phyloP scores from a whole-genome alignment of 192 early-diverging fungal genomes.

The Umbelopsis isabellina region DNA sequence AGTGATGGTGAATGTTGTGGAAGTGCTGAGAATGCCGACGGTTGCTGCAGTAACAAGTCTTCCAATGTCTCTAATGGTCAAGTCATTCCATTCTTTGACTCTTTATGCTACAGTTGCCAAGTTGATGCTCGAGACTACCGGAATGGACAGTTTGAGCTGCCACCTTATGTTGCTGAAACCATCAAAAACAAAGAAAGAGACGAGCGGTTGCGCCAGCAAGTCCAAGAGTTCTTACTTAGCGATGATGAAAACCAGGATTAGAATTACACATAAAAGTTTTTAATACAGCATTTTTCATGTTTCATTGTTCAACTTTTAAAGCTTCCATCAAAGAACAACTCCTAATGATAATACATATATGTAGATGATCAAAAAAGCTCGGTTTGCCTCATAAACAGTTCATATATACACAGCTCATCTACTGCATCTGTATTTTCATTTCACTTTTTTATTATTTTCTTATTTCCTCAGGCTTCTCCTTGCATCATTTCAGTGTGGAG shows the following conservation, averaged over 20 bases:
- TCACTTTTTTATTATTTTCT: not conserved
- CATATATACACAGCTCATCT: too few relatives aligned
- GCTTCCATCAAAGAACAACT: too few relatives aligned
- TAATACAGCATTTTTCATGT: too few relatives aligned
- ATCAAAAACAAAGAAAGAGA: slow-evolving; percentile 38
- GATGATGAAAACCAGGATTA: slow-evolving; percentile 48
- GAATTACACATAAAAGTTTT: slow-evolving; percentile 7
- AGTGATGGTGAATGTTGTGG: slow-evolving; percentile 17
- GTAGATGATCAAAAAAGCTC: too few relatives aligned
- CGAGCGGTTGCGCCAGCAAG: slow-evolving; percentile 58
- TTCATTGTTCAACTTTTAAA: too few relatives aligned
- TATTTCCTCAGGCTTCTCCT: not conserved
- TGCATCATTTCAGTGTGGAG: slow-evolving; percentile 8
- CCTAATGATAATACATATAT: too few relatives aligned
- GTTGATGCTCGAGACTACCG: slow-evolving; percentile 50
- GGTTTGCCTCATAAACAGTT: too few relatives aligned
- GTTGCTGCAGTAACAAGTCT: slow-evolving; percentile 4
- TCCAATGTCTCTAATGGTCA: not conserved
- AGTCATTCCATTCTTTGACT: not conserved
- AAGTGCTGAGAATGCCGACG: slow-evolving; percentile 20
- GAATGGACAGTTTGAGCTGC: slow-evolving; percentile 35
- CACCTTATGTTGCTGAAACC: slow-evolving; percentile 48
- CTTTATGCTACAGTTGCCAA: slow-evolving; percentile 58
- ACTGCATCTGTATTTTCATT: slow-evolving; percentile 15
- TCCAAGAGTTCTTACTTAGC: slow-evolving; percentile 67